Conservation (phyloP, 108 stramenopile genomes). For the Aurantiochytrium sp. region DNA sequence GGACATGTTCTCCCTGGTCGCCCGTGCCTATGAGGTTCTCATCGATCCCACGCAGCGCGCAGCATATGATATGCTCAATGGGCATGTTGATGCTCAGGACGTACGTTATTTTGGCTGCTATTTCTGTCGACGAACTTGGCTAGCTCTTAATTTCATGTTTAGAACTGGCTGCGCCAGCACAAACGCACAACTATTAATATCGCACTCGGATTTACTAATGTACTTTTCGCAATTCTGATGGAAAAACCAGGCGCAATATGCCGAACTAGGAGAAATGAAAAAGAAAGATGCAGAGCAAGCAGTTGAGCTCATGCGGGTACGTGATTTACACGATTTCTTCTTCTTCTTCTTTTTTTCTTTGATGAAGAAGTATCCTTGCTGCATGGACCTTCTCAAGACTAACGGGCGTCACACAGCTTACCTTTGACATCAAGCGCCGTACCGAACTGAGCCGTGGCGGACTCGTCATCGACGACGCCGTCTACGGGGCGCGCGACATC, state of each 20-base stretch:
- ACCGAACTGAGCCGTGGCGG: not conserved
- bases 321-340: not conserved
- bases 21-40: not conserved
- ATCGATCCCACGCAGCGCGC: conserved; percentile 2
- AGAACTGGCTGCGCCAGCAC: not conserved
- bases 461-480: not conserved
- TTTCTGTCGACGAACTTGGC: no score
- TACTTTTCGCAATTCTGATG: no score
- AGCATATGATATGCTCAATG: conserved; percentile 5
- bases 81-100: not conserved
- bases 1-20: not conserved
- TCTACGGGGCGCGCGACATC: conserved; percentile 3
- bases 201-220: not conserved
- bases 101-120: not conserved
- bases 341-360: no score
- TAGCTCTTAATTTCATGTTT: no score
- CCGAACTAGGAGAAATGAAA: not conserved
- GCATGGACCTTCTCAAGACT: not conserved
- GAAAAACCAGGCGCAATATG: not conserved
- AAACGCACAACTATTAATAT: not conserved
- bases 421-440: conserved; percentile 11
- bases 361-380: not conserved
- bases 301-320: not conserved
- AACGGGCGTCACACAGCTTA: not conserved
- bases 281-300: not conserved